phyloP scores from a whole-genome alignment of 805 yeast species.

The Blastobotrys terrestris region DNA sequence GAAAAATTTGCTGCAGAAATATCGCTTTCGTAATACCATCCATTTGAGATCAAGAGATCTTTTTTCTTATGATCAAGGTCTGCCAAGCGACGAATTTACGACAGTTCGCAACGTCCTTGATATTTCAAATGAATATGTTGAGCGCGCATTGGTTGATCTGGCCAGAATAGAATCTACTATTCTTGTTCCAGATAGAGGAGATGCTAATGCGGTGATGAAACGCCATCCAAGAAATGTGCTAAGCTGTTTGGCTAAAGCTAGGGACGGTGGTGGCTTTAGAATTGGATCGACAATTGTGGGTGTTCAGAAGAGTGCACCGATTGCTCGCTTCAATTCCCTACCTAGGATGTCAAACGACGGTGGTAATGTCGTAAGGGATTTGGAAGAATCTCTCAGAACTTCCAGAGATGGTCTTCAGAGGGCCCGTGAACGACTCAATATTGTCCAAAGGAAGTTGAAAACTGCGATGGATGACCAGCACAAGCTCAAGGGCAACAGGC shows the following conservation, averaged over 20 bases:
- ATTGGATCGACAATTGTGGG: conserved; percentile 29
- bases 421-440: background rate
- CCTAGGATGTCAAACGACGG: conserved; percentile 18
- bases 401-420: too few species aligned
- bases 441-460: background rate
- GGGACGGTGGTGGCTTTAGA: conserved; percentile 40
- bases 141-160: conserved; percentile 59
- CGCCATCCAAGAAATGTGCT: conserved; percentile 36
- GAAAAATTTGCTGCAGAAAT: conserved; percentile 12
- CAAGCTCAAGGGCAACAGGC: background rate
- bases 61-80: conserved; percentile 46
- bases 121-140: conserved; percentile 47
- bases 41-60: conserved; percentile 49
- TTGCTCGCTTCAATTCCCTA: too few species aligned
- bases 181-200: conserved; percentile 44
- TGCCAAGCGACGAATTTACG: conserved; percentile 37
- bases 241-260: conserved; percentile 36
- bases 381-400: conserved; percentile 8
- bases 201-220: conserved; percentile 44
- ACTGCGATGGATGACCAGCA: background rate
- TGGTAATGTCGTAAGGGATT: conserved; percentile 17
- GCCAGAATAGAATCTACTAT: conserved; percentile 49
- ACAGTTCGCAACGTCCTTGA: conserved; percentile 58
- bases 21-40: conserved; percentile 29
- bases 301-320: conserved; percentile 49